Percentiles rank a stretch among this genome's conserved stretches.
Evolutionary conservation across 2,329 filamentous ascomycete species (phyloP).

Genomic region (Aspergillus sojae): DNA sequence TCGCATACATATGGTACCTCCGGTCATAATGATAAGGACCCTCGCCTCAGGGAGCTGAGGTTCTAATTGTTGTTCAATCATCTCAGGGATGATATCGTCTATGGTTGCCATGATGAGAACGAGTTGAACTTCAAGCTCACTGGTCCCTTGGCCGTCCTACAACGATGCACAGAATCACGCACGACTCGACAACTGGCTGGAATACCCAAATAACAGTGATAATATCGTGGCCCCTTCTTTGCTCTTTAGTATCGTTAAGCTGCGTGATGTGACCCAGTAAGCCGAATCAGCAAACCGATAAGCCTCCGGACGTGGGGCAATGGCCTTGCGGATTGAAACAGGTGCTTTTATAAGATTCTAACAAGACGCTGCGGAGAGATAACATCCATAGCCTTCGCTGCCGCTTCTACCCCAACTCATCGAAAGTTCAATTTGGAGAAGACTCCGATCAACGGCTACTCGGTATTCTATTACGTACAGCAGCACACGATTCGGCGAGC

Average conservation of each 20-base stretch:
- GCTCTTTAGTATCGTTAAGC: background rate
- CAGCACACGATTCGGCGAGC: background rate
- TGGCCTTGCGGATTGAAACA: background rate
- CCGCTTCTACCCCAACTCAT: slow-evolving; percentile 1
- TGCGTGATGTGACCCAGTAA: background rate
- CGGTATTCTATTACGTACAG: slow-evolving; percentile 11
- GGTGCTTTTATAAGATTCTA: background rate
- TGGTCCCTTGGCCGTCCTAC: background rate
- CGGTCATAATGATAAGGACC: slow-evolving; percentile 88
- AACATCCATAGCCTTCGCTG: background rate
- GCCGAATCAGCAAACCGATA: background rate
- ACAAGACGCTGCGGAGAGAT: background rate
- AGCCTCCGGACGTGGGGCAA: slow-evolving; percentile 2
- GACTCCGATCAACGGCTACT: slow-evolving; percentile 3
- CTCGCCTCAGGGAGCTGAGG: slow-evolving; percentile 67
- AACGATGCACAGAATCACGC: background rate
- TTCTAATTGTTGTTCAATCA: slow-evolving; percentile 25
- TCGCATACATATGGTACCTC: slow-evolving; percentile 83
- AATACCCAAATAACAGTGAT: too few relatives aligned
- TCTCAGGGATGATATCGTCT: slow-evolving; percentile 25
- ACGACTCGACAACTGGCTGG: background rate
- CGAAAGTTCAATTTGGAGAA: background rate
- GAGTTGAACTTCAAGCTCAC: background rate
- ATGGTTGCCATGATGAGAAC: slow-evolving; percentile 23
- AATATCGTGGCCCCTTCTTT: background rate